phyloP scores from a whole-genome alignment of 495 filamentous ascomycete genomes.

The Physcia stellaris region DNA sequence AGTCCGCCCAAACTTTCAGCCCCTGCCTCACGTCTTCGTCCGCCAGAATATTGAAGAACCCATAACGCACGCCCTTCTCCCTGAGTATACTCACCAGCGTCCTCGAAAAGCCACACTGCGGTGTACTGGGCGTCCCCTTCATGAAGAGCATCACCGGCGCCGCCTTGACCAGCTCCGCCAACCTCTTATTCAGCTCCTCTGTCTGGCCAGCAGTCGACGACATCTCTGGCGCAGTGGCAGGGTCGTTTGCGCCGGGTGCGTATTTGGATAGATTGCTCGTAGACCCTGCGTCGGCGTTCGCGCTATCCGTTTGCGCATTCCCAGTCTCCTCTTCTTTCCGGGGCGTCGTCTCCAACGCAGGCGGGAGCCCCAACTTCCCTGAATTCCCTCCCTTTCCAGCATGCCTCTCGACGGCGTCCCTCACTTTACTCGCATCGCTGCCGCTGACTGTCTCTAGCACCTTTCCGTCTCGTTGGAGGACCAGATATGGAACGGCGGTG shows the following conservation, averaged over 20 bases:
- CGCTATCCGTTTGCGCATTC: conserved; percentile 15
- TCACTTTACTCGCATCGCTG: conserved; percentile 70
- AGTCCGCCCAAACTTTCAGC: conserved; percentile 81
- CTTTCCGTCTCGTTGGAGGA: conserved; percentile 56
- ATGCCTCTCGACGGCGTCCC: conserved; percentile 69
- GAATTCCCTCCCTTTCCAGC: conserved; percentile 31
- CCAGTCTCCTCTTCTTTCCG: conserved; percentile 25
- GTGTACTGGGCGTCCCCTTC: conserved; percentile 73
- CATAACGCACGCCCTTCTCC: conserved; percentile 83
- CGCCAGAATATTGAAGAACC: conserved; percentile 96
- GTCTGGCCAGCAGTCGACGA: conserved; percentile 44
- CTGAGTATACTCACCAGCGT: conserved; percentile 75
- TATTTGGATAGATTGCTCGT: conserved; percentile 27
- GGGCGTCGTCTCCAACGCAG: conserved; percentile 32
- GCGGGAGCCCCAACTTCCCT: conserved; percentile 34
- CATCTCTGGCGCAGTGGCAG: conserved; percentile 34
- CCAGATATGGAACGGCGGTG: conserved; percentile 82
- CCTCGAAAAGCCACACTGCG: conserved; percentile 90
- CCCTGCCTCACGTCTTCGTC: conserved; percentile 96
- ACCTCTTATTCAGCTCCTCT: conserved; percentile 64
- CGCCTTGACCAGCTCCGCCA: conserved; percentile 74
- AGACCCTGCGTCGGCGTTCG: conserved; percentile 15
- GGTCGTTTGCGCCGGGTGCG: conserved; percentile 30
- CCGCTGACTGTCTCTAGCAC: conserved; percentile 73
- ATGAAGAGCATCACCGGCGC: conserved; percentile 95